These are phyloP conservation scores for Yamadazyma epiphylla DNA, from an alignment of 1,139 yeast genomes.

Conservation along the genomic window DNA sequence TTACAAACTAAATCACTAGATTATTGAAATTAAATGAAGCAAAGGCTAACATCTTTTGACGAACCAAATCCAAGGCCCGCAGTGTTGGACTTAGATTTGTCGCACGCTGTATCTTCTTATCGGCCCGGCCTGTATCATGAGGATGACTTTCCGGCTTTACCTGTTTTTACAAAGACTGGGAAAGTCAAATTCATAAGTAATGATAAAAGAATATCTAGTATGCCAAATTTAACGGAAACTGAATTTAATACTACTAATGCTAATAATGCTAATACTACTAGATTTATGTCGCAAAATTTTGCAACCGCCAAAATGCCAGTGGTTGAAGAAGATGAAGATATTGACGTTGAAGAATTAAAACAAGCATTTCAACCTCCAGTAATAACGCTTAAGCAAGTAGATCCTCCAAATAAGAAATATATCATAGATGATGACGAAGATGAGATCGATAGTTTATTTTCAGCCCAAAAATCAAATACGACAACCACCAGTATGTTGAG, in stretches of 20 bases:
- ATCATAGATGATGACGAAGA: constrained; percentile 8
- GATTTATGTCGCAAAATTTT: not conserved
- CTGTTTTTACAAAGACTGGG: constrained; percentile 25
- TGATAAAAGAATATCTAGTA: constrained; percentile 17
- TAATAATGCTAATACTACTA: not conserved
- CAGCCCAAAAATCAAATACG: constrained; percentile 10
- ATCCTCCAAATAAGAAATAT: constrained; percentile 1
- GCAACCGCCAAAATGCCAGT: not conserved
- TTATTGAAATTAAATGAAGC: constrained; percentile 19
- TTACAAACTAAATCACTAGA: no score
- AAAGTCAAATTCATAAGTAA: constrained; percentile 12
- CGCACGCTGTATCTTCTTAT: constrained; percentile 27
- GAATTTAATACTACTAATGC: no score
- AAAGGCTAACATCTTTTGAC: constrained; percentile 22
- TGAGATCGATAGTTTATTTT: constrained; percentile 22
- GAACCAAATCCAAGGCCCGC: constrained; percentile 21
- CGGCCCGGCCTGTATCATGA: constrained; percentile 22
- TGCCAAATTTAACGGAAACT: not conserved
- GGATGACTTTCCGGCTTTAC: constrained; percentile 32
- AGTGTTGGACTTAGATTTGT: constrained; percentile 18
- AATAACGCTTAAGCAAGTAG: not conserved
- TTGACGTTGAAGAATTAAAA: not conserved
- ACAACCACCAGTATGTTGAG: constrained; percentile 4
- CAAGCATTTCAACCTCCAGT: not conserved
- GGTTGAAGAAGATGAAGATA: constrained; percentile 1